Percentiles rank a stretch among this genome's conserved stretches.
Conservation (phyloP, 768 basidiomycete genomes). For the Leccinum variicolor region DNA sequence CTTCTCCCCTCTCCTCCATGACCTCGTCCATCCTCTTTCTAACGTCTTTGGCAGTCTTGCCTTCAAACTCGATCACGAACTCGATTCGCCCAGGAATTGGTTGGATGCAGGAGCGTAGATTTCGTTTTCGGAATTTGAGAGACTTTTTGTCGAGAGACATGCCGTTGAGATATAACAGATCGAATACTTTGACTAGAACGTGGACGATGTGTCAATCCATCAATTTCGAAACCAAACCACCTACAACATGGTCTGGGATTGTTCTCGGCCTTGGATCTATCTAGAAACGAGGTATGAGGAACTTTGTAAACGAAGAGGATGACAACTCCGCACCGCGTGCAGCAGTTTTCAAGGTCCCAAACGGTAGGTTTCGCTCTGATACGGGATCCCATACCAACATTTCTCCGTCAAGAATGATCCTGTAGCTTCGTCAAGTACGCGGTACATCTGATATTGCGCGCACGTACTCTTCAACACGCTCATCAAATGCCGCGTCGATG, state of each 20-base stretch:
- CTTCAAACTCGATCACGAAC: conserved; percentile 66
- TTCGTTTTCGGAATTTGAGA: conserved; percentile 73
- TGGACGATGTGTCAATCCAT: not conserved
- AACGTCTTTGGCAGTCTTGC: conserved; percentile 79
- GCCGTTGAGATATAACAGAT: conserved; percentile 88
- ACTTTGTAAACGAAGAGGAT: not conserved
- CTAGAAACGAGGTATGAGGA: conserved; percentile 33
- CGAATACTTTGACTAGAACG: conserved; percentile 90
- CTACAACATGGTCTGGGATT: conserved; percentile 89
- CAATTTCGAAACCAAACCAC: conserved; percentile 25
- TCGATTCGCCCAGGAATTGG: conserved; percentile 80
- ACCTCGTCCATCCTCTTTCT: conserved; percentile 76
- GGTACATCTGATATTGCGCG: not conserved
- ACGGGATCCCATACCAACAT: conserved; percentile 98
- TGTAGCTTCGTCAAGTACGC: conserved; percentile 29
- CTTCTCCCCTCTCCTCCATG: conserved; percentile 85
- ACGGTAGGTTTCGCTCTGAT: conserved; percentile 83
- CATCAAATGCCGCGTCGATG: conserved; percentile 74
- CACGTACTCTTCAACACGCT: conserved; percentile 76
- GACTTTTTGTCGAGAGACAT: conserved; percentile 70
- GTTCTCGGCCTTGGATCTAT: conserved; percentile 64
- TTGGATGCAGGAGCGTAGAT: conserved; percentile 64
- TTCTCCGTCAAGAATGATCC: conserved; percentile 94
- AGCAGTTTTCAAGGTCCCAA: conserved; percentile 91
- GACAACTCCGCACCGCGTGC: conserved; percentile 60